phyloP scores from a whole-genome alignment of 1,284 basidiomycete species.

The Chalciporus sp. region DNA sequence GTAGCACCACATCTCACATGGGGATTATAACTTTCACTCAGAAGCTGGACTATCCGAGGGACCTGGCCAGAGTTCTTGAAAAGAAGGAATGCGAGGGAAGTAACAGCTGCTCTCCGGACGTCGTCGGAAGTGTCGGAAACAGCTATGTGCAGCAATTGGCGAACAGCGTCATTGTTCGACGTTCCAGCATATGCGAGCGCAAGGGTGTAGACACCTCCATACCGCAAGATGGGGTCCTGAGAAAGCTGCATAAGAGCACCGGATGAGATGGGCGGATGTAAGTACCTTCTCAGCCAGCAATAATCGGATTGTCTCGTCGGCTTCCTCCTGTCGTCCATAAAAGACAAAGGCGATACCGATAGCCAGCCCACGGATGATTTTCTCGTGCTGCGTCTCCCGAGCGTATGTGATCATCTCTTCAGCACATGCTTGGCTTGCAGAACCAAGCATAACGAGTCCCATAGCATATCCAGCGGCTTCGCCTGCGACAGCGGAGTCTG shows the following conservation, averaged over 20 bases:
- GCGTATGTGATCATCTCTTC: conserved; percentile 96
- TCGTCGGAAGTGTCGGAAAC: conserved; percentile 98
- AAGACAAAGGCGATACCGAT: conserved; percentile 89
- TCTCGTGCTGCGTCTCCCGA: conserved; percentile 95
- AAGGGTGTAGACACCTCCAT: conserved; percentile 94
- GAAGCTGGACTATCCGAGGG: conserved; percentile 90
- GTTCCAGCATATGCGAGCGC: conserved; percentile 95
- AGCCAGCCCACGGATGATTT: conserved; percentile 93
- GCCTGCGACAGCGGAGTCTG: conserved; percentile 91
- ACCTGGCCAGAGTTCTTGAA: conserved; percentile 96
- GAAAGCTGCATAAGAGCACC: conserved; percentile 8
- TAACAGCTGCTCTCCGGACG: conserved; percentile 92
- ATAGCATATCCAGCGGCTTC: conserved; percentile 95
- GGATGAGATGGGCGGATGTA: conserved; percentile 1
- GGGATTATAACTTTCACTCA: conserved; percentile 98
- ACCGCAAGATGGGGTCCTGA: conserved; percentile 92
- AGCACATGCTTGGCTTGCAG: conserved; percentile 74
- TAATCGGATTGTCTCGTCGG: conserved; percentile 75
- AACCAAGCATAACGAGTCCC: conserved; percentile 96
- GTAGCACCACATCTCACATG: conserved; percentile 96
- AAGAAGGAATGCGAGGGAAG: conserved; percentile 89
- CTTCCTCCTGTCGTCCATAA: conserved; percentile 90
- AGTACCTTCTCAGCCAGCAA: conserved; percentile 85
- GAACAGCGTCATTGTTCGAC: conserved; percentile 88
- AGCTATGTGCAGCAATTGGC: conserved; percentile 89